Percentiles rank a stretch among this genome's conserved stretches.
phyloP scores from a whole-genome alignment of 2,329 filamentous ascomycete genomes.

The Talaromyces marneffei region DNA sequence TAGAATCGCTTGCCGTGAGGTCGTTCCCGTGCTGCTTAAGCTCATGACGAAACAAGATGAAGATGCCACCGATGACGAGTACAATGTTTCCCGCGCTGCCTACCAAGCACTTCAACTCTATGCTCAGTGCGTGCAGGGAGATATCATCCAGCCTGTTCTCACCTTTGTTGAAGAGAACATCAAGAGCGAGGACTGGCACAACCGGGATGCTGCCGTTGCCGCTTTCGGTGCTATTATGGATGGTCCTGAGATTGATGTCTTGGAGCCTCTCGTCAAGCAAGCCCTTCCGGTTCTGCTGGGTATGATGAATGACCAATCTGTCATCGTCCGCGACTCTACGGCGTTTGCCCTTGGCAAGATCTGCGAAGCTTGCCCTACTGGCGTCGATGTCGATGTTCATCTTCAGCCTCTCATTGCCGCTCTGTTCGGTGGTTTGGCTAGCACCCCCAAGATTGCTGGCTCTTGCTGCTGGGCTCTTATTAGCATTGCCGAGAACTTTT shows the following conservation, averaged over 20 bases:
- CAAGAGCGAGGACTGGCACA: conserved; percentile 86
- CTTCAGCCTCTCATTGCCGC: conserved; percentile 79
- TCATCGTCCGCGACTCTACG: conserved; percentile 92
- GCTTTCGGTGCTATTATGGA: conserved; percentile 99
- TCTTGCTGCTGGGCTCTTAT: conserved; percentile 99
- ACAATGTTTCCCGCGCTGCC: conserved; percentile 89
- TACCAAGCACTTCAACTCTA: conserved; percentile 97
- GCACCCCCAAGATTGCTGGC: conserved; percentile 91
- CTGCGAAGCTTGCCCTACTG: conserved; percentile 84
- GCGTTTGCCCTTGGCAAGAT: conserved; percentile 95
- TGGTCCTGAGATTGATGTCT: conserved; percentile 83
- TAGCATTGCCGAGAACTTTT: conserved; percentile 95
- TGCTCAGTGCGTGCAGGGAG: conserved; percentile 79
- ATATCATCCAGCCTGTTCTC: conserved; percentile 80
- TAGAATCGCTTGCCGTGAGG: conserved; percentile 84
- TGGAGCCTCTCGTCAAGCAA: conserved; percentile 93
- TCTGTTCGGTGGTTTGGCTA: conserved; percentile 82
- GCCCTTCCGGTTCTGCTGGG: conserved; percentile 84
- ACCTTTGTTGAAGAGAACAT: conserved; percentile 88
- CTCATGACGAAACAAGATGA: conserved; percentile 96
- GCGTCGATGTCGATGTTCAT: conserved; percentile 79
- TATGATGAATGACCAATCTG: conserved; percentile 83
- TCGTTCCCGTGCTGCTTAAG: conserved; percentile 82
- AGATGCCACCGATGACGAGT: conserved; percentile 93
- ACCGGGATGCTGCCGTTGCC: conserved; percentile 89